Evolutionary conservation across 1,284 basidiomycete species (phyloP).

Genomic region (Chondrostereum purpureum): DNA sequence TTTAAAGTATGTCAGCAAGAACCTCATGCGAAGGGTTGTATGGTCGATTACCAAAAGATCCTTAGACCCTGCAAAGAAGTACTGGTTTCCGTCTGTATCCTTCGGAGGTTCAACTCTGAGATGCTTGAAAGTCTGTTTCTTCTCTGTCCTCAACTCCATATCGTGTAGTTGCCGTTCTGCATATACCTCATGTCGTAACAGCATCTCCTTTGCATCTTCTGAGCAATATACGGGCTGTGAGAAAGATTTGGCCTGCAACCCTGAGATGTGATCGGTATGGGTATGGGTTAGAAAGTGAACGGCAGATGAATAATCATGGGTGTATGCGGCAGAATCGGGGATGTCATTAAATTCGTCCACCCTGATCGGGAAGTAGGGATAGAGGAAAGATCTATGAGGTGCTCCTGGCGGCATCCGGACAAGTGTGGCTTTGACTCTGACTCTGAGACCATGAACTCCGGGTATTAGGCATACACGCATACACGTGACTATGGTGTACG

Average conservation of each 20-base stretch:
- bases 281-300: conserved; percentile 79
- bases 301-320: conserved; percentile 28
- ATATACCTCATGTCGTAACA: conserved; percentile 68
- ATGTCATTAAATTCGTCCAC: conserved; percentile 68
- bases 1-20: conserved; percentile 18
- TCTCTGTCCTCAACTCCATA: conserved; percentile 46
- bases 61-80: conserved; percentile 45
- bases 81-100: conserved; percentile 37
- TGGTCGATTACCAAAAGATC: conserved; percentile 54
- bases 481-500: no score
- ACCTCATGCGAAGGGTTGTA: background rate
- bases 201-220: conserved; percentile 75
- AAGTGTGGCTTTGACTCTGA: no score
- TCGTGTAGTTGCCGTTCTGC: conserved; percentile 53
- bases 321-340: conserved; percentile 16
- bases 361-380: conserved; percentile 64
- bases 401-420: conserved; percentile 64
- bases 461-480: no score
- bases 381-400: conserved; percentile 59
- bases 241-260: conserved; percentile 66
- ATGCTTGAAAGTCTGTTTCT: conserved; percentile 58
- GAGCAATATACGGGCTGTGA: conserved; percentile 68
- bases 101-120: conserved; percentile 50
- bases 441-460: no score
- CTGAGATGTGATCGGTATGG: conserved; percentile 76